phyloP scores from a whole-genome alignment of 805 yeast species.

The Zygoascus bituminiphila region DNA sequence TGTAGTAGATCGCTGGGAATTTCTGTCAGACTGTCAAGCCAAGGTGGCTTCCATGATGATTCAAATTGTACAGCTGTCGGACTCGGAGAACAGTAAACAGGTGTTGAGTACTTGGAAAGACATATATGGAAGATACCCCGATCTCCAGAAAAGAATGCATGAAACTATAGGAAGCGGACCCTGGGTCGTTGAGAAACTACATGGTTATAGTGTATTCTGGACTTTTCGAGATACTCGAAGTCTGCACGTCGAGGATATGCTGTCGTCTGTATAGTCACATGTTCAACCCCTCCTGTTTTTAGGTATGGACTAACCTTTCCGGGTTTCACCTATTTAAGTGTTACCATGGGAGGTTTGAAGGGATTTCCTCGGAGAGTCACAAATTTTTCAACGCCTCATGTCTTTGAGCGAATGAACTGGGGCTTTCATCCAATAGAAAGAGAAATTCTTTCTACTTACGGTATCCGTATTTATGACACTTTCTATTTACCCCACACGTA shows the following conservation, averaged over 20 bases:
- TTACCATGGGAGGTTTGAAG: too few species aligned
- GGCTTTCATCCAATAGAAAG: too few species aligned
- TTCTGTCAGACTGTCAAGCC: conserved; percentile 6
- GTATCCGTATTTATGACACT: too few species aligned
- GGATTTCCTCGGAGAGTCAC: too few species aligned
- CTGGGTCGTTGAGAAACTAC: conserved; percentile 2
- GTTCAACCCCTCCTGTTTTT: too few species aligned
- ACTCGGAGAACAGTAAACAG: conserved; percentile 7
- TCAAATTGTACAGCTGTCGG: conserved; percentile 2
- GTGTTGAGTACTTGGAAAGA: conserved; percentile 7
- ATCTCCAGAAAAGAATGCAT: not conserved
- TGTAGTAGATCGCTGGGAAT: conserved; percentile 6
- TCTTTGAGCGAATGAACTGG: too few species aligned
- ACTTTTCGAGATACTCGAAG: conserved; percentile 10
- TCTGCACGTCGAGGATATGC: conserved; percentile 7
- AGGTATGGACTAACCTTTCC: too few species aligned
- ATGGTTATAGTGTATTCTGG: conserved; percentile 12
- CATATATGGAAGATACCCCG: conserved; percentile 2
- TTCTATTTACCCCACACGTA: too few species aligned
- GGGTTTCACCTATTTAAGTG: too few species aligned
- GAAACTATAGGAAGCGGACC: not conserved
- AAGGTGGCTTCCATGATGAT: conserved; percentile 6
- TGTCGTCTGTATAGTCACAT: not conserved
- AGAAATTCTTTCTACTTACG: too few species aligned
- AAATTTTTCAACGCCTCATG: too few species aligned